Evolutionary conservation across 805 yeast species (phyloP), one percentile per base, ranked within the genome.

Genomic region (Wickerhamomyces hampshirensis): DNA sequence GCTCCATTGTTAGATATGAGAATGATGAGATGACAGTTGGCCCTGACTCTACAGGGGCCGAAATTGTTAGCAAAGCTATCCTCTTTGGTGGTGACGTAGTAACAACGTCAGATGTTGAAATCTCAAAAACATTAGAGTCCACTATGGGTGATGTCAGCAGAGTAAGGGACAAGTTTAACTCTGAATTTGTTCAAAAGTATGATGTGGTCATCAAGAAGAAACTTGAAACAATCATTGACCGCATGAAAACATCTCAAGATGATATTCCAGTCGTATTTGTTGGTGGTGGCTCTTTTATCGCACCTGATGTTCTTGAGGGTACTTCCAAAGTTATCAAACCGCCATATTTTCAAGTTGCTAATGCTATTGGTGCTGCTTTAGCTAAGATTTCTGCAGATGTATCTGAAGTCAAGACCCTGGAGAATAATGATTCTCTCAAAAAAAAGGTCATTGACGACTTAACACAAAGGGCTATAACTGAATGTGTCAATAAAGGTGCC

Each of bases 291-390:
- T 69, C 75, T 3, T 62, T 71, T 38, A 66, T 71, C 35, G 63
- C 62, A 12, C 68, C 70, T 3, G 47, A 49, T 7, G 37, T 44
- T 14, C 36, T 67, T 11, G 57, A 59, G 10, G 74, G 75, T 18
- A 68, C 70, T 6, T 62, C 69, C 1, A 51, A 58, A 28, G 68
- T 71, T 5, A 48, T 67, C 17, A 52, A 63, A 34, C 73, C 73
- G 4, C 63, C 64, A 21, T 68, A 42, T 41, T 61, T 49, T 47
- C 58, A 60, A 27, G 71, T 68, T 35, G 74, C 74, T 5, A 71
- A 71, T 51, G 77, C 75, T 4, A 67, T 71, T 35, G 75, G 74
- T 30, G 73, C 75, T 18, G 73, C 73, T 5, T 48, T 68, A 51
- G 71, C 70, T 16, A 68, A 68, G 41, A 53, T 70, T 5, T 63